Evolutionary conservation across 768 basidiomycete species (phyloP).

Genomic region (Chlorophyllum brunneum): DNA sequence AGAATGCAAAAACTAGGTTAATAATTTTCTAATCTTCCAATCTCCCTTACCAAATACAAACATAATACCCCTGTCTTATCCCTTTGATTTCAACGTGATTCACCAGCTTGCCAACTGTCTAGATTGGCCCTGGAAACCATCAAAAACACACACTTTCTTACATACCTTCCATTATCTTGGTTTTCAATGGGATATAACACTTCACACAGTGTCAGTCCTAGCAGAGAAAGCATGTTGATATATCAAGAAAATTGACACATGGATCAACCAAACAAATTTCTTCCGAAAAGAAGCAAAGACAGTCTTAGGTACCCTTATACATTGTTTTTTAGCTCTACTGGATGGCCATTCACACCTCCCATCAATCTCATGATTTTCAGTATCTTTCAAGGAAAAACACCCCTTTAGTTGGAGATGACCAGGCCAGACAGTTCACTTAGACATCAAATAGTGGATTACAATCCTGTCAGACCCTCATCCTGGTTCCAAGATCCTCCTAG

Average conservation of each 20-base stretch:
- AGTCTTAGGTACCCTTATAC: conserved; percentile 31
- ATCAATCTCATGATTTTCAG: conserved; percentile 23
- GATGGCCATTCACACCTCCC: conserved; percentile 26
- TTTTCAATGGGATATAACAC: conserved; percentile 30
- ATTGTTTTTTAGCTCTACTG: conserved; percentile 28
- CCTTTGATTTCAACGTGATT: conserved; percentile 5
- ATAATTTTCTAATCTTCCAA: conserved; percentile 25
- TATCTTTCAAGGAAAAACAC: conserved; percentile 19
- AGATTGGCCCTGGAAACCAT: conserved; percentile 32
- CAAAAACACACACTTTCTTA: conserved; percentile 25
- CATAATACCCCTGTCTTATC: background rate
- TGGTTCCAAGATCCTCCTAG: conserved; percentile 14
- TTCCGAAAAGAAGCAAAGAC: conserved; percentile 20
- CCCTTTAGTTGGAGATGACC: conserved; percentile 16
- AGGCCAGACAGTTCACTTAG: conserved; percentile 17
- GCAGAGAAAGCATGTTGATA: conserved; percentile 27
- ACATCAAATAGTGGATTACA: conserved; percentile 30
- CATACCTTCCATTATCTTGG: conserved; percentile 30
- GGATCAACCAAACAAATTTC: conserved; percentile 13
- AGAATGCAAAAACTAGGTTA: conserved; percentile 24
- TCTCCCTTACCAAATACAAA: conserved; percentile 1
- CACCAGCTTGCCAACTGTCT: conserved; percentile 19
- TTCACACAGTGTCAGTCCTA: conserved; percentile 27
- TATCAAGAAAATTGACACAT: conserved; percentile 19
- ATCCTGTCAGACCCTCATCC: background rate